Conservation (phyloP, 2,329 filamentous ascomycete genomes). For the Aureobasidium sp. region DNA sequence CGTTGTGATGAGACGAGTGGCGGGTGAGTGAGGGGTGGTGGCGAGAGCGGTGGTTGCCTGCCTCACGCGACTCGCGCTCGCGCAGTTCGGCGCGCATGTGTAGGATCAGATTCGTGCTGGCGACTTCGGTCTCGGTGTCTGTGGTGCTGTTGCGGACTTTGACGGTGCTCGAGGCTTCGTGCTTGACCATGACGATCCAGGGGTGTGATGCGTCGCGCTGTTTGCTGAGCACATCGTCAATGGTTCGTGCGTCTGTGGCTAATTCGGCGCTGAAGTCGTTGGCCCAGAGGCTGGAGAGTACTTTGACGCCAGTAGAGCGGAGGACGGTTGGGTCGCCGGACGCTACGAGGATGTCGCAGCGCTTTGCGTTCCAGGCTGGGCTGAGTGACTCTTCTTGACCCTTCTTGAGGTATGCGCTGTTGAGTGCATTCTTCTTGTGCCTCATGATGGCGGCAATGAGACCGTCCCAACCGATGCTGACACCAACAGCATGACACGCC, state of each 20-base stretch:
- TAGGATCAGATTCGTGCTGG: conserved; percentile 62
- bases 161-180: conserved; percentile 49
- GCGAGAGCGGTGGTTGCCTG: conserved; percentile 33
- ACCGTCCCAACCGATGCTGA: conserved; percentile 83
- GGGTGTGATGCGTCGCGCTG: conserved; percentile 72
- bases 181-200: conserved; percentile 87
- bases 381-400: conserved; percentile 51
- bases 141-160: conserved; percentile 61
- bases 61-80: conserved; percentile 62
- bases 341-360: conserved; percentile 80
- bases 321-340: conserved; percentile 76
- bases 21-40: conserved; percentile 27
- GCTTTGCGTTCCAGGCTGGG: conserved; percentile 12
- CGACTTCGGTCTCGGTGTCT: conserved; percentile 62
- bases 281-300: conserved; percentile 73
- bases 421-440: conserved; percentile 43
- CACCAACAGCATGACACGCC: conserved; percentile 73
- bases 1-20: conserved; percentile 33
- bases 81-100: conserved; percentile 79
- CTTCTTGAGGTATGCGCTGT: conserved; percentile 58
- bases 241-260: conserved; percentile 56
- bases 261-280: conserved; percentile 84
- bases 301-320: conserved; percentile 66
- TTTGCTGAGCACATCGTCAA: conserved; percentile 70
- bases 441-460: conserved; percentile 34